A percentile compares a stretch with the other conserved stretches of the same genome.
Conservation (phyloP, 257 asterid species). For the Paraleonurus japonicus region DNA sequence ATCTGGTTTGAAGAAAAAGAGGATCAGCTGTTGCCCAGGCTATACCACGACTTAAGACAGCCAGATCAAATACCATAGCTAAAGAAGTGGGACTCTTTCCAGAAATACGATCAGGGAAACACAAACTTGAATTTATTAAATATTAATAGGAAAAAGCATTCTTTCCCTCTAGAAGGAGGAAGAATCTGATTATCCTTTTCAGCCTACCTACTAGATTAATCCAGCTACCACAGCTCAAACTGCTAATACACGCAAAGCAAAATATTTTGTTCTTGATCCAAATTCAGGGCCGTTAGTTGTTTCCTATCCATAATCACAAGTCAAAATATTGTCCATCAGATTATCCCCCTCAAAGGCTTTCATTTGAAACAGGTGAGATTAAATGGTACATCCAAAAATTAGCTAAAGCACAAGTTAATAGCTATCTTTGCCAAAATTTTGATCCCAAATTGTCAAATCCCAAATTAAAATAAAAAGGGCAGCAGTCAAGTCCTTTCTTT, state of each 20-base stretch:
- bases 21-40: conserved; percentile 29
- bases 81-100: background rate
- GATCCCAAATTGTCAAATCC: conserved; percentile 5
- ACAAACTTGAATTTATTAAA: background rate
- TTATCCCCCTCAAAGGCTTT: background rate
- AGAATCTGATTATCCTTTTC: conserved; percentile 2
- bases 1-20: conserved; percentile 42
- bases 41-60: background rate
- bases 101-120: conserved; percentile 1
- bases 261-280: background rate
- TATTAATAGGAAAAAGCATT: background rate
- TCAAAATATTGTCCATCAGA: conserved; percentile 1
- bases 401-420: conserved; percentile 7
- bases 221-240: background rate
- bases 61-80: conserved; percentile 15
- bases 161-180: background rate
- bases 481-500: conserved; percentile 10
- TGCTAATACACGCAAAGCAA: background rate
- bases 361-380: conserved; percentile 7
- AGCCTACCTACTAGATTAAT: background rate
- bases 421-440: background rate
- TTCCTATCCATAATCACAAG: background rate
- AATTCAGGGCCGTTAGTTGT: background rate
- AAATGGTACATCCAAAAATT: conserved; percentile 9
- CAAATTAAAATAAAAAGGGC: background rate